A percentile compares a stretch with the other conserved stretches of the same genome.
phyloP scores from a whole-genome alignment of 768 basidiomycete genomes.

The Podaxis mareebaensis region DNA sequence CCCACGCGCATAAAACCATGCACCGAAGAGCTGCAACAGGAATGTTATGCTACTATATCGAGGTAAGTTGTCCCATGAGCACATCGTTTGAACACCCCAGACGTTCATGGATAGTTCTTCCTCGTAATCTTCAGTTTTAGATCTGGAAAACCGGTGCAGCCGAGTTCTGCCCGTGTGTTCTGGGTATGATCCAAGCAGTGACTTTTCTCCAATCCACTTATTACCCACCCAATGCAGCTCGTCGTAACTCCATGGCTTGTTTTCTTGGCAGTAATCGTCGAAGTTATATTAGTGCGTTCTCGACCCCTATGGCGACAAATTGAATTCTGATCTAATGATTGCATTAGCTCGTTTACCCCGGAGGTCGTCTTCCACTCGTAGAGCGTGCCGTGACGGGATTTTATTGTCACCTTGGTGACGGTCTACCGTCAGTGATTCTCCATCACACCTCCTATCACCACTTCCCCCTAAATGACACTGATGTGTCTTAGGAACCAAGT shows the following conservation, averaged over 20 bases:
- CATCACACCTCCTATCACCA: neutral
- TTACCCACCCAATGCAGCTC: neutral
- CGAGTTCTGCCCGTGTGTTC: neutral
- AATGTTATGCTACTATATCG: no score
- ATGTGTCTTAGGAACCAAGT: neutral
- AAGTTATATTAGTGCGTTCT: neutral
- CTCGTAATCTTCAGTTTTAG: no score
- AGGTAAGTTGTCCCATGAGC: conserved; percentile 5
- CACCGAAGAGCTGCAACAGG: no score
- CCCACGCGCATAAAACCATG: no score
- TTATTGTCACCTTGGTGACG: conserved; percentile 13
- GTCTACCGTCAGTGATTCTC: conserved; percentile 4
- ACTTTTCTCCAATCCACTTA: neutral
- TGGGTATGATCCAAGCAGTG: neutral
- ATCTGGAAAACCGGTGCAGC: neutral
- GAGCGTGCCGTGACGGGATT: conserved; percentile 1
- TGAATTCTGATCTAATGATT: neutral
- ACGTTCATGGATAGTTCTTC: no score
- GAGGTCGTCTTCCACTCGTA: neutral
- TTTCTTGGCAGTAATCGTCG: neutral
- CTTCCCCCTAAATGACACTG: neutral
- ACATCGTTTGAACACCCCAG: conserved; percentile 6
- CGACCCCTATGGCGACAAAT: neutral
- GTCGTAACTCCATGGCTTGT: conserved; percentile 4
- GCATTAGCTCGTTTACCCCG: neutral